Evolutionary conservation across 495 filamentous ascomycete genomes (phyloP).

Genomic region (Parachaetomium inaequale): DNA sequence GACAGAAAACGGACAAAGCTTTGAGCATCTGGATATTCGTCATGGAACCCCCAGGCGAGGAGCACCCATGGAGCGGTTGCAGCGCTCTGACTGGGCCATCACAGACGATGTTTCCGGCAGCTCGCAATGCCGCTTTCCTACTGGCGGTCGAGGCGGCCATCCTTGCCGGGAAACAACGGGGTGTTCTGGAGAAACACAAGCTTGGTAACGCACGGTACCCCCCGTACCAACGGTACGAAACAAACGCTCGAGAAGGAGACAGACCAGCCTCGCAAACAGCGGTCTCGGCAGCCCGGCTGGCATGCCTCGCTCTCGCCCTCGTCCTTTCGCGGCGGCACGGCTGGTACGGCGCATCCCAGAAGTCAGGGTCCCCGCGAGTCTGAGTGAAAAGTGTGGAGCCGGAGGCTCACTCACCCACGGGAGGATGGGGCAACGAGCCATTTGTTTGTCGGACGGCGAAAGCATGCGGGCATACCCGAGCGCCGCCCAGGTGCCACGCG

Average conservation of each 20-base stretch:
- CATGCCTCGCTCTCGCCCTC: conserved; percentile 13
- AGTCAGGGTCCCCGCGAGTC: conserved; percentile 15
- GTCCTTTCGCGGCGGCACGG: conserved; percentile 21
- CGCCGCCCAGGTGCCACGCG: background rate
- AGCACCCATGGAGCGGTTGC: conserved; percentile 23
- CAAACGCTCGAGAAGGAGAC: background rate
- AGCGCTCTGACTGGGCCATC: conserved; percentile 20
- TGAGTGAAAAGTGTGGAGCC: conserved; percentile 19
- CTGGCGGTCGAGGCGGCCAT: conserved; percentile 6
- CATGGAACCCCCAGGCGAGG: conserved; percentile 23
- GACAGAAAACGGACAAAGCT: conserved; percentile 29
- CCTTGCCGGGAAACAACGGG: conserved; percentile 9
- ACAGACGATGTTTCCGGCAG: background rate
- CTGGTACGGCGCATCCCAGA: conserved; percentile 5
- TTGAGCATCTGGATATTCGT: conserved; percentile 24
- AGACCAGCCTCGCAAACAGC: too few relatives aligned
- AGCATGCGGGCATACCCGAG: conserved; percentile 7
- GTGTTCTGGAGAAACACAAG: background rate
- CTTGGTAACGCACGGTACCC: conserved; percentile 2
- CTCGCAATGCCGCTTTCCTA: conserved; percentile 14
- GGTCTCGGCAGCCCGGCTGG: background rate
- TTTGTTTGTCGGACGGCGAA: conserved; percentile 16
- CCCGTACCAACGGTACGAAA: background rate
- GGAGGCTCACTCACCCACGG: conserved; percentile 16
- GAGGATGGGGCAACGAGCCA: conserved; percentile 21